Percentiles rank a stretch among this genome's conserved stretches.
These are phyloP conservation scores for Scleroderma bovista DNA, from an alignment of 768 basidiomycete species.

Conservation along the genomic window DNA sequence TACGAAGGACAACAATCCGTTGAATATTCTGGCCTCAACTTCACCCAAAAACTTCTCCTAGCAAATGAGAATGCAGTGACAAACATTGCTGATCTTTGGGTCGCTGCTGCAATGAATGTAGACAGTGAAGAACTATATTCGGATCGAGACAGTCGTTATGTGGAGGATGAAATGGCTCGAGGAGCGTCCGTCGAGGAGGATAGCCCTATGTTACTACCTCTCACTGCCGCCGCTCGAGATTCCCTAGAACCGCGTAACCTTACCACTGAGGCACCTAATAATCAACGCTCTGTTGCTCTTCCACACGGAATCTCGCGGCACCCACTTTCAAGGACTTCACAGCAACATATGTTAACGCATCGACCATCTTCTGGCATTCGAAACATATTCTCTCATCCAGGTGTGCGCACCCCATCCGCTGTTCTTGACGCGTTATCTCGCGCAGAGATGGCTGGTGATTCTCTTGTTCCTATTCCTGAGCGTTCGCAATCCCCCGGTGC, in stretches of 20 bases:
- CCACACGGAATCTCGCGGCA: conserved; percentile 28
- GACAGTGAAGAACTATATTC: conserved; percentile 76
- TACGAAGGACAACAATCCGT: conserved; percentile 35
- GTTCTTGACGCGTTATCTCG: conserved; percentile 68
- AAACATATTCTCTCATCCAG: conserved; percentile 78
- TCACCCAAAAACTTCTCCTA: conserved; percentile 82
- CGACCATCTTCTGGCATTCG: conserved; percentile 60
- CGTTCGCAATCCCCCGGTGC: conserved; percentile 29
- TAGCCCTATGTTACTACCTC: conserved; percentile 8
- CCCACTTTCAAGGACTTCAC: conserved; percentile 18
- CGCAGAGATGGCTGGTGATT: conserved; percentile 32
- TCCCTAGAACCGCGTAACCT: background rate
- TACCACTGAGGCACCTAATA: too few relatives aligned
- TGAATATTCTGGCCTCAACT: conserved; percentile 60
- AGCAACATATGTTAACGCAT: conserved; percentile 25
- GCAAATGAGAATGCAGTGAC: conserved; percentile 95
- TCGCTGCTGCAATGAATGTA: conserved; percentile 92
- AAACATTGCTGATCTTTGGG: conserved; percentile 95
- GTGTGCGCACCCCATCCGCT: conserved; percentile 73
- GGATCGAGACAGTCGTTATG: conserved; percentile 23
- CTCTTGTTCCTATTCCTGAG: conserved; percentile 51
- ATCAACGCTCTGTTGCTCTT: conserved; percentile 19
- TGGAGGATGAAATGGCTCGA: conserved; percentile 20
- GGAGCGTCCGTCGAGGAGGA: conserved; percentile 43
- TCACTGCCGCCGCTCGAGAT: conserved; percentile 10